Conservation (phyloP, 2,329 filamentous ascomycete species). For the Talaromyces sp. region DNA sequence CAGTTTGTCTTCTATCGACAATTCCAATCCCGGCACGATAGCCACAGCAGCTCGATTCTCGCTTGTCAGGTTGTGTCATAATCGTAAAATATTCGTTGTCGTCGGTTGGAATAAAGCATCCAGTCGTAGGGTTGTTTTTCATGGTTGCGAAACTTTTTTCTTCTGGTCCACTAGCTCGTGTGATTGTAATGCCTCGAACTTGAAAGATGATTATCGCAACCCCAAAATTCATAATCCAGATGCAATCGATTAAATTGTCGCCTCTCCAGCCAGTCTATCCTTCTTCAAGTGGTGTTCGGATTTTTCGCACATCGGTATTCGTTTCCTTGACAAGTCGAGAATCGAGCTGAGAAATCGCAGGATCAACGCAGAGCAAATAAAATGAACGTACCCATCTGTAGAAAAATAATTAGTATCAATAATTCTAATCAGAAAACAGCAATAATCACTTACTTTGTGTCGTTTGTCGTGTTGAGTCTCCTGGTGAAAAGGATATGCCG, state of each 20-base stretch:
- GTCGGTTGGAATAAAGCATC: background rate
- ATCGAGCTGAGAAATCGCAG: conserved; percentile 6
- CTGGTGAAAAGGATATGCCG: conserved; percentile 31
- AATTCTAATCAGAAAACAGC: conserved; percentile 19
- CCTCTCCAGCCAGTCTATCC: background rate
- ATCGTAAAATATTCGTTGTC: background rate
- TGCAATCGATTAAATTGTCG: background rate
- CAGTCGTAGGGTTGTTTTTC: background rate
- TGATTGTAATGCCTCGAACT: background rate
- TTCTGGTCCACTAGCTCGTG: background rate
- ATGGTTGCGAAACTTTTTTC: background rate
- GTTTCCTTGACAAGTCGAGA: conserved; percentile 8
- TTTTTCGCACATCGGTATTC: background rate
- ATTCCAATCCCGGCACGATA: background rate
- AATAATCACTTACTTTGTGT: conserved; percentile 19
- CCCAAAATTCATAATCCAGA: background rate
- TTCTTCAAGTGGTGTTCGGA: background rate
- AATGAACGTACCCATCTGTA: conserved; percentile 58
- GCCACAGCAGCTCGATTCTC: conserved; percentile 8
- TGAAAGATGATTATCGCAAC: background rate
- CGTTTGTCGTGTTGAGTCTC: conserved; percentile 43
- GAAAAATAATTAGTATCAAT: conserved; percentile 16
- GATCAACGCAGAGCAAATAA: background rate
- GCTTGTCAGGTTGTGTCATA: background rate
- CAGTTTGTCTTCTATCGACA: conserved; percentile 2